Evolutionary conservation across 2,329 filamentous ascomycete genomes (phyloP).

Genomic region (Epichloe aotearoae): DNA sequence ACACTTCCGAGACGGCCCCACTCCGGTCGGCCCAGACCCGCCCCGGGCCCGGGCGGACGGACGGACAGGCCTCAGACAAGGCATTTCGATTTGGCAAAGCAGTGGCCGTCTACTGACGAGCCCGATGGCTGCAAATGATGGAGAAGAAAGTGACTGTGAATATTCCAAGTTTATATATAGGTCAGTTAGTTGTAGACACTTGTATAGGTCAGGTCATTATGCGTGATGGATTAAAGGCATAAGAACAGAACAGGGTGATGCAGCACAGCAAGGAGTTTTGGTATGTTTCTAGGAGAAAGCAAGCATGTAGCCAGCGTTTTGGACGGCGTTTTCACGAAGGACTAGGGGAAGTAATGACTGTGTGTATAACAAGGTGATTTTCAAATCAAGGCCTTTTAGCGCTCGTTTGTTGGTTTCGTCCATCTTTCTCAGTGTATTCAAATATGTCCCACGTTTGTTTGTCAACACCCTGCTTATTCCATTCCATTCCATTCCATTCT

Average conservation of each 20-base stretch:
- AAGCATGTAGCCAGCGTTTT: no score
- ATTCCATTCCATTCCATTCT: no score
- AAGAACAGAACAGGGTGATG: background rate
- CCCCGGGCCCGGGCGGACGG: background rate
- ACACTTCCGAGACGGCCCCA: conserved; percentile 2
- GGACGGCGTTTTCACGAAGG: background rate
- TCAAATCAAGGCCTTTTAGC: no score
- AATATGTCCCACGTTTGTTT: no score
- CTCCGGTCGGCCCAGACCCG: background rate
- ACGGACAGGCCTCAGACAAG: conserved; percentile 18
- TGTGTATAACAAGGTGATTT: no score
- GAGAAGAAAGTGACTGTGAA: no score
- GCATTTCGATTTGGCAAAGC: conserved; percentile 23
- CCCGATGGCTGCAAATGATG: background rate
- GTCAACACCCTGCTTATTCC: no score
- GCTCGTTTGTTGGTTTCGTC: no score
- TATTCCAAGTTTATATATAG: no score
- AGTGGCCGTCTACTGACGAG: conserved; percentile 23
- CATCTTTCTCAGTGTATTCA: no score
- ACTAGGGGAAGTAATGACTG: background rate
- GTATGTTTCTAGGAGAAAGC: no score
- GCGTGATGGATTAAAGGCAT: background rate
- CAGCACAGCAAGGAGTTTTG: background rate
- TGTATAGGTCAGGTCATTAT: background rate
- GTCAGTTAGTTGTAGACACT: no score